phyloP scores from a whole-genome alignment of 495 filamentous ascomycete species.

The Penicillium coprophilum region DNA sequence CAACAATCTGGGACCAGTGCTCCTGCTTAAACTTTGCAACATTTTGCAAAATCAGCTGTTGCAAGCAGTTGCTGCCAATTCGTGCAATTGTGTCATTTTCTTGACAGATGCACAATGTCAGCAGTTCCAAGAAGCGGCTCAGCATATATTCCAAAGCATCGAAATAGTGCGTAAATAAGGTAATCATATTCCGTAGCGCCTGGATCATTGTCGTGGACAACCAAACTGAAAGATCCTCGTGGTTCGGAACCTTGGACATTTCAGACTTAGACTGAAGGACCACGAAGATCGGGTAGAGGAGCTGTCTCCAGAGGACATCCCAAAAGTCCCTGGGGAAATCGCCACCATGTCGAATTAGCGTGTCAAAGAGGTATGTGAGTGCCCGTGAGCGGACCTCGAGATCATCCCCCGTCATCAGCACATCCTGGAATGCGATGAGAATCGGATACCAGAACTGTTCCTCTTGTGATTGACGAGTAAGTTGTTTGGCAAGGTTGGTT shows the following conservation, averaged over 20 bases:
- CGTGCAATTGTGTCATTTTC: conserved; percentile 98
- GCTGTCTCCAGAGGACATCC: conserved; percentile 96
- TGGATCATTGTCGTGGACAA: conserved; percentile 99
- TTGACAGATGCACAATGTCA: conserved; percentile 95
- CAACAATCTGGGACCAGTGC: conserved; percentile 93
- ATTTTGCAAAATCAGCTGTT: conserved; percentile 93
- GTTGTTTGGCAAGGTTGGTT: conserved; percentile 50
- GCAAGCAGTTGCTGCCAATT: conserved; percentile 96
- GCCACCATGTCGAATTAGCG: conserved; percentile 82
- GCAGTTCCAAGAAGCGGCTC: conserved; percentile 86
- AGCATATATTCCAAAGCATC: conserved; percentile 95
- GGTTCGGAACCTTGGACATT: conserved; percentile 88
- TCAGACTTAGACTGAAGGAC: conserved; percentile 93
- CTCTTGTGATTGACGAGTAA: conserved; percentile 68
- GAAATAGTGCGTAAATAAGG: conserved; percentile 97
- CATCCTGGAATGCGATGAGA: conserved; percentile 96
- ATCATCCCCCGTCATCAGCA: conserved; percentile 98
- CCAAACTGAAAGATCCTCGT: conserved; percentile 98
- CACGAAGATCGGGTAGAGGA: conserved; percentile 97
- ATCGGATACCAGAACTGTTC: conserved; percentile 99
- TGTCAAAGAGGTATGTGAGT: conserved; percentile 93
- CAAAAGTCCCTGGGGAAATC: conserved; percentile 94
- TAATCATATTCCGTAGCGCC: conserved; percentile 96
- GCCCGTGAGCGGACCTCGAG: conserved; percentile 91
- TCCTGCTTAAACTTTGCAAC: conserved; percentile 82